Evolutionary conservation across 768 basidiomycete genomes (phyloP), one percentile per base, ranked within the genome.

Genomic region (Austroboletus eburneus): DNA sequence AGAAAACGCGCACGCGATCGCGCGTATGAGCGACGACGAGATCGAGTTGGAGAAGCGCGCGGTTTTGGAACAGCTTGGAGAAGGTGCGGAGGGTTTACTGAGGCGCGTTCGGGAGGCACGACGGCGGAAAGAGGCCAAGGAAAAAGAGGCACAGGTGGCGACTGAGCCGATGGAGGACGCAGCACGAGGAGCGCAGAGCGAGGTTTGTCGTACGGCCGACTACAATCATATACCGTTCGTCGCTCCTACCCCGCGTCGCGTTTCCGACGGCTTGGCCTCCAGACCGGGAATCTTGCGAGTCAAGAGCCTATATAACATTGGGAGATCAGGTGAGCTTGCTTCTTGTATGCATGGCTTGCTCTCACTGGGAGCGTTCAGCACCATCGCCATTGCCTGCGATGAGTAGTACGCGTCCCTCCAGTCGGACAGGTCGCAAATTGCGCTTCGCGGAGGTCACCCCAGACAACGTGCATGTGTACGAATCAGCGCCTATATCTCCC

Each of bases 401-500:
- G 7, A 68, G 71, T 45, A 74, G 66, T 45, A 80, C 79, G 13
- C 80, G 85, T 12, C 83, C 85, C 13, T 76, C 82, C 64, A 73
- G 80, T 62, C 42, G 79, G 66, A 51, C 75, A 1, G 57, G 70
- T 40, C 69, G 83, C 13, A 79, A 68, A 52, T 65, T 91, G 24
- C 81, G 89, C 16, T 92, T 92, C 57, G 85, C 87, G 25, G 82
- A 90, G 32, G 70, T 89, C 14, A 78, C 75, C 2, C 80, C 86
- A 0, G 66, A 77, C n/a, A 85, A 91, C 57, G 79, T 91, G 2
- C 75, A 88, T 63, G 83, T 91, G 1, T 91, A 91, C 57, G 85
- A 89, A 56, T 90, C 88, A 13, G 83, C 80, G 2, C 89, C 87
- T 4, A 70, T 84, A 2, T 89, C 90, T 3, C 89, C 89, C n/a